Base-by-base conservation (phyloP, 2,329 filamentous ascomycete genomes). In the Tolypocladium album region DNA sequence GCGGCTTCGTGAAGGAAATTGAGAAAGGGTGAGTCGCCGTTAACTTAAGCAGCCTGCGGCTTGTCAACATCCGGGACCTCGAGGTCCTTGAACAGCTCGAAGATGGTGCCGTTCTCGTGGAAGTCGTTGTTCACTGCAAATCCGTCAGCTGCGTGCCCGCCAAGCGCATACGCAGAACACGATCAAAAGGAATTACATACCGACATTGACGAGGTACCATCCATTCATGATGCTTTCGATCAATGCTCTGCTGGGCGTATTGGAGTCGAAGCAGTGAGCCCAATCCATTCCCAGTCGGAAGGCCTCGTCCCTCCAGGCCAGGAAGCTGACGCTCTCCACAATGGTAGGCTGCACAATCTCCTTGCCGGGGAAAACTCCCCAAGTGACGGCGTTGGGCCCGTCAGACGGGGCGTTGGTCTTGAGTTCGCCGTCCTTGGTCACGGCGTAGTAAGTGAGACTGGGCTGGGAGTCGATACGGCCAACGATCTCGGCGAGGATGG, bases 311-410 rank as follows among this genome's bases (percentile, higher is more conserved):
- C 96, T 96, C 94, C 94, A 99, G 2, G 94, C 94, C 59, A 99
- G 79, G 82, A 99, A 99, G 72, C 90, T 96, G 72, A 99, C 88
- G 22, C 90, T 95, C 77, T 99, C 94, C 58, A 99, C 94, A 68
- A 99, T 97, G n/a, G 94, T 99, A 17, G 94, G 94, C 74, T 99
- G 94, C n/a, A 99, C 92, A 70, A 99, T 97, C 75, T 99, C 94
- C 74, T 97, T 96, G 61, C 94, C 94, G 0, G 94, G 93, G 78
- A 97, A 99, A 40, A 99, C 95, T 75, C 94, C 94, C 94, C 94
- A 99, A 1, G 94, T 99, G 57, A 99, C 90, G n/a, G 94, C 94
- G 68, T 99, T 99, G 43, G 94, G 94, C 7, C 91, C 90, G 66
- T 95, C 91, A 27, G 86, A 84, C 11, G 87, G 86, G 1, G 91